Percentiles rank a stretch among this genome's conserved stretches.
Conservation (phyloP, 2,329 filamentous ascomycete species). For the Calonectria leucothoes region DNA sequence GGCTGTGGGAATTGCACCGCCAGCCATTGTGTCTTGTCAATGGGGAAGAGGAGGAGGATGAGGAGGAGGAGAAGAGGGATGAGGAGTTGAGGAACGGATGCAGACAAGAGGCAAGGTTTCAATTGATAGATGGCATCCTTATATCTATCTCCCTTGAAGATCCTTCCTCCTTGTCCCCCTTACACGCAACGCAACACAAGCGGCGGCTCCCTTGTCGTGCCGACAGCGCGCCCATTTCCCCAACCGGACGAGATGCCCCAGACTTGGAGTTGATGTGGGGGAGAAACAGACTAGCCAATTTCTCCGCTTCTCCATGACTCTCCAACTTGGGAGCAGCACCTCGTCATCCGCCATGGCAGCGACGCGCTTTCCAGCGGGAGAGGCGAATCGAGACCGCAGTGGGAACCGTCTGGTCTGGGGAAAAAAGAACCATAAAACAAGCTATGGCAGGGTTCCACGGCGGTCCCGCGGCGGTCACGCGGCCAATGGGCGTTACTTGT, state of each 20-base stretch:
- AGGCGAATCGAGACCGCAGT: background rate
- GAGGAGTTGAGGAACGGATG: background rate
- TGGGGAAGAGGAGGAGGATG: background rate
- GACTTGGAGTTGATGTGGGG: background rate
- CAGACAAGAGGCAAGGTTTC: background rate
- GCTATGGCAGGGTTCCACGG: background rate
- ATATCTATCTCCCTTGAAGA: slow-evolving; percentile 16
- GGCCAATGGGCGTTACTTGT: background rate
- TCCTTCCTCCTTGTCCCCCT: background rate
- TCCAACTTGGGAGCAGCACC: background rate
- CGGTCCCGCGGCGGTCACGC: too few species aligned
- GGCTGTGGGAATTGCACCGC: slow-evolving; percentile 36
- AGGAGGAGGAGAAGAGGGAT: background rate
- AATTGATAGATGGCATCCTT: background rate
- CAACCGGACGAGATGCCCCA: background rate
- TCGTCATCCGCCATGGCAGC: background rate
- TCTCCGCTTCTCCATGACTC: background rate
- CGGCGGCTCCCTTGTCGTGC: background rate
- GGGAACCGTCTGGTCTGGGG: slow-evolving; percentile 4
- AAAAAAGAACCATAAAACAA: slow-evolving; percentile 8
- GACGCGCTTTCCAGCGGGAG: background rate
- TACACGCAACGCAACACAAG: background rate
- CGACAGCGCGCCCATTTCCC: background rate
- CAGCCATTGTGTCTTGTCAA: slow-evolving; percentile 30
- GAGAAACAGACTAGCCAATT: background rate